Conservation (phyloP, 495 filamentous ascomycete genomes). For the Hyaloscypha hepaticicola region DNA sequence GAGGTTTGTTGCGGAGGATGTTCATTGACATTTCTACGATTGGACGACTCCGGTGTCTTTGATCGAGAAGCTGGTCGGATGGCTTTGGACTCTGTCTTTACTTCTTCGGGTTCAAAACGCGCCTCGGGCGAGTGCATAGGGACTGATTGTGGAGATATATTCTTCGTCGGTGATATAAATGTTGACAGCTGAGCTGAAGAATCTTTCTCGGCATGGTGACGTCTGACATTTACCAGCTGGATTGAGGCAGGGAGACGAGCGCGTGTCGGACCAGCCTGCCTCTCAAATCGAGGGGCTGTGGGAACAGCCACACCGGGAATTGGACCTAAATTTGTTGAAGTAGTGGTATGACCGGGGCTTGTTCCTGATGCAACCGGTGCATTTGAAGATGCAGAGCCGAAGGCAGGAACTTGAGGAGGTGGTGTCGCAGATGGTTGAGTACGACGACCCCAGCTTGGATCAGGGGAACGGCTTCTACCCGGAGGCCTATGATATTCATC, state of each 20-base stretch:
- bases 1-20: not conserved
- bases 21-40: not conserved
- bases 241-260: not conserved
- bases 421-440: conserved; percentile 47
- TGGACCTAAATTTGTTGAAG: conserved; percentile 4
- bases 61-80: not conserved
- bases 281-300: conserved; percentile 21
- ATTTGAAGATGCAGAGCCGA: conserved; percentile 60
- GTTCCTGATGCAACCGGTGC: not conserved
- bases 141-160: not conserved
- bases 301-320: conserved; percentile 23
- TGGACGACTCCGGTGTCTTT: not conserved
- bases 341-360: not conserved
- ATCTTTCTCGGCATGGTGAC: not conserved
- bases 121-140: not conserved
- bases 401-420: conserved; percentile 81
- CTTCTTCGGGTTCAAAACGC: not conserved
- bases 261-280: not conserved
- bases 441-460: conserved; percentile 35
- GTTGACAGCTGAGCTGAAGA: not conserved
- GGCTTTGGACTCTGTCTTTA: not conserved
- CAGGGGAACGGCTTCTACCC: conserved; percentile 26
- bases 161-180: not conserved
- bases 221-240: not conserved
- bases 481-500: conserved; percentile 57